Evolutionary conservation across 768 basidiomycete species (phyloP), one percentile per base, ranked within the genome.

Genomic region (Agrocybe praecox): DNA sequence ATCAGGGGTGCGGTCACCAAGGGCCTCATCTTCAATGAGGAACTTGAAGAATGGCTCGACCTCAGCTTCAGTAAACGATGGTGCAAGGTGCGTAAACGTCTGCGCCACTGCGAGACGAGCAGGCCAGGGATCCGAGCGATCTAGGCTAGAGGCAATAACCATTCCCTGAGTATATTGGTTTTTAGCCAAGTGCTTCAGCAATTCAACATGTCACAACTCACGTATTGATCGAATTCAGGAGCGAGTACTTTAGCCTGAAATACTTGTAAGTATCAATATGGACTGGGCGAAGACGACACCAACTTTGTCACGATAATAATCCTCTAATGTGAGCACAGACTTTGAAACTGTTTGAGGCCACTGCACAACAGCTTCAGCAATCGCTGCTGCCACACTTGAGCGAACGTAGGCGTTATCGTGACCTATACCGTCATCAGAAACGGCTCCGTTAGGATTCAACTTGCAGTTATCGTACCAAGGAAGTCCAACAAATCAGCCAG

Each of bases 201-300:
- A 55, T 3, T 15, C n/a, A 19, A 47, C 10, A 49, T 24, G 22
- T 36, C 22, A 9, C 46, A 29, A 74, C 89, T 46, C 52, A 94
- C 94, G 71, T 90, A 99, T 81, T 89, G 76, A 69, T 98, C 97
- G 65, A 92, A 98, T 69, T 97, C 93, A 0, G 96, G 95, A 3
- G 88, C 87, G 4, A 96, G 81, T 36, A 92, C 81, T 69, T 89
- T 94, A 2, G 94, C 92, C 90, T 91, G 54, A 7, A 44, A 53
- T 43, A 34, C 61, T 48, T 29, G 7, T 15, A 17, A 23, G 36
- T 56, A 33, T 43, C 19, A 43, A 26, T 48, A 12, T 15, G 33
- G 40, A 21, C 18, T 2, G 19, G 40, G 21, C 22, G 32, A 19
- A 33, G 40, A 1, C 36, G 24, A 47, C 49, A 14, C 69, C 22